Conservation (phyloP, 2,329 filamentous ascomycete species). For the Xylaria digitata region DNA sequence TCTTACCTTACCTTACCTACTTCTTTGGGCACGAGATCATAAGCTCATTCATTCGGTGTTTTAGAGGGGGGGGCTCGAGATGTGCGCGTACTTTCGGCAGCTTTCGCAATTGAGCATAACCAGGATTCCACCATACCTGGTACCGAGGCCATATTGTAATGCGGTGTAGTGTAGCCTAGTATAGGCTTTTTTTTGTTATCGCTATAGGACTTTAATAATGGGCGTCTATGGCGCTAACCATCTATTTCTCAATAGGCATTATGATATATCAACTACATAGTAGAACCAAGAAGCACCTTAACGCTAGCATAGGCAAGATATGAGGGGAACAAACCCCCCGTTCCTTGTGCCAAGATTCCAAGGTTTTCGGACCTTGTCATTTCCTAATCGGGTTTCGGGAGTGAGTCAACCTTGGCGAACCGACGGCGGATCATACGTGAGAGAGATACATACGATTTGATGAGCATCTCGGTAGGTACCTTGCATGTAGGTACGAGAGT, state of each 20-base stretch:
- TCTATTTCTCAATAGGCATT: not conserved
- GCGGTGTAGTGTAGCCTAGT: too few species aligned
- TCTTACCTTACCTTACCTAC: slow-evolving; percentile 14
- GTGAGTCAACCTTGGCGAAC: slow-evolving; percentile 14
- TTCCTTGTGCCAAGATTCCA: slow-evolving; percentile 13
- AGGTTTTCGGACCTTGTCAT: slow-evolving; percentile 24
- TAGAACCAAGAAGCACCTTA: not conserved
- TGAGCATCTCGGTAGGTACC: not conserved
- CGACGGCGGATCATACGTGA: slow-evolving; percentile 10
- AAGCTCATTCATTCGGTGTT: slow-evolving; percentile 8
- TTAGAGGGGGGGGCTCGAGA: not conserved
- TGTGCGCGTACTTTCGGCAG: too few species aligned
- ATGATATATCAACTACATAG: too few species aligned
- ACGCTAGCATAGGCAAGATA: slow-evolving; percentile 3
- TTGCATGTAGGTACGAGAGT: not conserved
- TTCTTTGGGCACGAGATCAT: slow-evolving; percentile 2
- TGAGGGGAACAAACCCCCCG: slow-evolving; percentile 29
- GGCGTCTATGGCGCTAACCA: slow-evolving; percentile 3
- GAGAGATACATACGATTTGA: slow-evolving; percentile 9
- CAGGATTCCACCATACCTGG: too few species aligned
- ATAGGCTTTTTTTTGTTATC: too few species aligned
- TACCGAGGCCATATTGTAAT: too few species aligned
- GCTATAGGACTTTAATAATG: too few species aligned
- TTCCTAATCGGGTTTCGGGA: slow-evolving; percentile 32
- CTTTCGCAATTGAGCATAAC: too few species aligned